Evolutionary conservation across 2,329 filamentous ascomycete genomes (phyloP), one percentile per base, ranked within the genome.

Genomic region (Penicillium sp.): DNA sequence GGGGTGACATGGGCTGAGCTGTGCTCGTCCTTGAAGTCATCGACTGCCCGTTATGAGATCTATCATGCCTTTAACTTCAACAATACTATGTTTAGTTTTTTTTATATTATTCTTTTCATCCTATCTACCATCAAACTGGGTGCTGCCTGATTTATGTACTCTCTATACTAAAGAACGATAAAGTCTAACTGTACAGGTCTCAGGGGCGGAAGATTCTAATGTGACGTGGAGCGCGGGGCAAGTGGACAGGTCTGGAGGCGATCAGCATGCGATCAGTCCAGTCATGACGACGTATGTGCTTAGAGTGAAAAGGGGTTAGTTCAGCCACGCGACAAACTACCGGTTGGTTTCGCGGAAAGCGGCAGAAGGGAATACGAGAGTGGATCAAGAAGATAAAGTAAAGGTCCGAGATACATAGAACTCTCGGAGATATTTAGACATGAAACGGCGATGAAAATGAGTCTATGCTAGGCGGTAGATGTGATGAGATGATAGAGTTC

Each of bases 1-100:
- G 47, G 29, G 19, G n/a, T 27, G 24, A 39, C 45, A 52, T 48
- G 37, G 56, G 57, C 53, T 63, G 65, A 70, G 70, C 68, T 68
- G 69, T 49, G 63, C 67, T 71, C 62, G 67, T 41, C 60, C 60
- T 49, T 47, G 48, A 14, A 22, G 56, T 26, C 47, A 53, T 53
- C 50, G 45, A 31, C 22, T 44, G 52, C 7, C 14, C 7, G 26
- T 43, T 24, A 48, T 49, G 45, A 48, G 24, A 41, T 48, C 14
- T 33, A 52, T 44, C 26, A 52, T 51, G n/a, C 24, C 31, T 9
- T 39, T 43, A 11, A 22, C 19, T 37, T 47, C 14, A n/a, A 47
- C 14, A 29, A 29, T 27, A 10, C 16, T 29, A 21, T 13, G 13
- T 31, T 45, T 22, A 10, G 43, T 6, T 22, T 45, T 45, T n/a